Evolutionary conservation across 305 asterid species (phyloP), one percentile per base, ranked within the genome.

Genomic region (Stenogyne calaminthoides): DNA sequence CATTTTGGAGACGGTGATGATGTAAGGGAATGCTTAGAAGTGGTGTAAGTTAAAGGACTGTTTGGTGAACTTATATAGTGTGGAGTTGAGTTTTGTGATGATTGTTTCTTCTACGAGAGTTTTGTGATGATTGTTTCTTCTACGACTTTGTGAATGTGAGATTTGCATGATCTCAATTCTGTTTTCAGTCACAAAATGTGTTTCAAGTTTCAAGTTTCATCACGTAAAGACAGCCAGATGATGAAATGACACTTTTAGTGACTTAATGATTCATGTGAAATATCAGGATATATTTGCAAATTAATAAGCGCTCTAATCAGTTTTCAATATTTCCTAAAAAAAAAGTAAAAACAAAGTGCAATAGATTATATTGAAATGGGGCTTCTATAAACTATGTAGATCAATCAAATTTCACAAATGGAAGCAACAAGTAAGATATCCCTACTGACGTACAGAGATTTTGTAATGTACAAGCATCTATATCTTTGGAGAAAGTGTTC

Each of bases 121-220:
- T 58, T 6, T 63, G 22, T 64, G 36, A 3, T 49, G 44, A 19
- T 9, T 67, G 67, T 65, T 67, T 67, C 78, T 68, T 73, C 34
- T 15, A 69, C 64, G 72, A n/a, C 52, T 58, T 6, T 63, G 22
- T 64, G 36, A 3, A 36, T 32, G 78, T 25, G 9, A 15, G 56
- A 7, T 55, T 75, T 74, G 79, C 83, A 74, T 74, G 77, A 3
- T 69, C 74, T 15, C 49, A 19, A 25, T 20, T 49, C 34, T 63
- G 70, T 77, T 77, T 71, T 57, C 14, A 10, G 19, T 56, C 63
- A 20, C 39, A 47, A 29, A 58, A 57, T 36, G 39, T 46, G 57
- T 37, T 49, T 63, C 52, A 59, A 59, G 19, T 47, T n/a, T n/a
- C 19, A 47, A 47, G 19, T 47, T 47, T n/a, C 19, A 47, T 14